Conservation (phyloP, 805 yeast species). For the Teunomyces tritomae region DNA sequence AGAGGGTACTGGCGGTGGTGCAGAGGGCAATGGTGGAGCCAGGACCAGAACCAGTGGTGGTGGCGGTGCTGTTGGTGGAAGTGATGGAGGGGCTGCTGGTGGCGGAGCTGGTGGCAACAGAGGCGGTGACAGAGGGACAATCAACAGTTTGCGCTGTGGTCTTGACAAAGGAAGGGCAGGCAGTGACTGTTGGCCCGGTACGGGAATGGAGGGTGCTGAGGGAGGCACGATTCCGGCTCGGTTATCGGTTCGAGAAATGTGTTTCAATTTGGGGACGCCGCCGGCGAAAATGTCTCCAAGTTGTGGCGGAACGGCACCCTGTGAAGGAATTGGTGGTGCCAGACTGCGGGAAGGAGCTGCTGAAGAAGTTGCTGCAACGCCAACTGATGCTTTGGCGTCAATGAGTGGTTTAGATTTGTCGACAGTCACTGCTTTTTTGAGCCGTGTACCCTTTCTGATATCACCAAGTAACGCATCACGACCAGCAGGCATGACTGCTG, state of each 20-base stretch:
- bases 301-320: slow-evolving; percentile 38
- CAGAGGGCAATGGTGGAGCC: slow-evolving; percentile 32
- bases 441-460: slow-evolving; percentile 58
- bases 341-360: slow-evolving; percentile 20
- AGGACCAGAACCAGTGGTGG: slow-evolving; percentile 12
- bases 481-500: slow-evolving; percentile 24
- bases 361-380: slow-evolving; percentile 19
- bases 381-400: slow-evolving; percentile 42
- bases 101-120: slow-evolving; percentile 22
- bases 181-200: background rate
- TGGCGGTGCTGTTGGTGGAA: slow-evolving; percentile 9
- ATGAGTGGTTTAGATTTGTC: slow-evolving; percentile 56
- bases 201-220: slow-evolving; percentile 40
- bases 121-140: slow-evolving; percentile 18
- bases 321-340: slow-evolving; percentile 16
- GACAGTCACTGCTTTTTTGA: slow-evolving; percentile 43
- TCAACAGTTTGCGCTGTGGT: slow-evolving; percentile 12
- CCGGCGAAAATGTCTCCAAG: slow-evolving; percentile 73
- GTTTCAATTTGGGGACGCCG: slow-evolving; percentile 71
- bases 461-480: slow-evolving; percentile 66
- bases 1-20: slow-evolving; percentile 15
- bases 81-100: slow-evolving; percentile 14
- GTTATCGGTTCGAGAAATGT: slow-evolving; percentile 28
- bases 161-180: slow-evolving; percentile 6
- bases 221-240: slow-evolving; percentile 34